Evolutionary conservation across 164 flowering plant genomes (phyloP), one percentile per base, ranked within the genome.

Genomic region (Aristolochia contorta): DNA sequence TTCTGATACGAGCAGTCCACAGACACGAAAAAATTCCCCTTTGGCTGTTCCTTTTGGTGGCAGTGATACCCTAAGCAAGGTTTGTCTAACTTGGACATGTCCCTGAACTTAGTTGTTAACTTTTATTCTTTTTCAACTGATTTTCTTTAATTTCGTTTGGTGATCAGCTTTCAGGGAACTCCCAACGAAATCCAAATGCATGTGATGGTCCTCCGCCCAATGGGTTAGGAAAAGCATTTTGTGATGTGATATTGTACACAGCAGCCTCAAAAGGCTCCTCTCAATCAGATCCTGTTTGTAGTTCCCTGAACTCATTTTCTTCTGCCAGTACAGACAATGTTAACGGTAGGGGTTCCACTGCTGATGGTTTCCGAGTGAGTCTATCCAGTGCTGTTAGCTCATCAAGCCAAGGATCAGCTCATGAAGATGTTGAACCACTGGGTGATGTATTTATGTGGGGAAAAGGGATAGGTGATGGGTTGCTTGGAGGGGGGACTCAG

Each of bases 381-480:
- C 74, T 84, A 67, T 93, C 98, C 21, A 93, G 97, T 80, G 90
- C 81, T 22, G 77, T 85, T 20, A 92, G 98, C 67, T 85, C 91
- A 57, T 89, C 96, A n/a, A 92, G 95, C 72, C 96, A 85, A 51
- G 89, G 92, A 51, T 92, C 98, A 56, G 65, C 57, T 62, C 77
- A 63, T 55, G 96, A 89, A 53, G 92, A 87, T 65, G 81, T 87
- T 75, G 93, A 89, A 63, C 74, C 82, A 59, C 64, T 87, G 37
- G 95, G 95, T 53, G 98, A 90, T 78, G 94, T 84, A 72, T 83
- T 78, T 72, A 71, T 87, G 13, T 93, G 97, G 96, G 98, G 97
- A 59, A 90, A 93, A 78, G 83, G 84, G 47, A 71, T 76, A 61
- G 82, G 83, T 18, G 79, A 77, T 56, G 98, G 90, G 49, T 46